Evolutionary conservation across 768 basidiomycete species (phyloP), one percentile per base, ranked within the genome.

Genomic region (Harrya chromipes): DNA sequence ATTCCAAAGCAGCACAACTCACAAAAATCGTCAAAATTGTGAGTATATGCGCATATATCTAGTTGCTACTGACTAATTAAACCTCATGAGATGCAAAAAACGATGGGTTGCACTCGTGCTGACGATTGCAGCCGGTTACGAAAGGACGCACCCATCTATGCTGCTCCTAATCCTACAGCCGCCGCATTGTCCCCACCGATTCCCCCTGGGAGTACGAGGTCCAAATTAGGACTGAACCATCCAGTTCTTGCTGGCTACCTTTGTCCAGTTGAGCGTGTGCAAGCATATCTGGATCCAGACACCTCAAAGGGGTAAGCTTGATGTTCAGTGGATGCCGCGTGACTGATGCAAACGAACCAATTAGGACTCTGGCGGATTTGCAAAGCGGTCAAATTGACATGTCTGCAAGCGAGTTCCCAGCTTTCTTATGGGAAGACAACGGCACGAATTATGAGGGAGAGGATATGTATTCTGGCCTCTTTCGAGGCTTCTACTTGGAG

Each of bases 401-500:
- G 50, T 10, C 37, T 0, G 1, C 9, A 1, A 41, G 14, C 2
- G 10, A 41, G 0, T 49, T 40, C 12, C 52, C 45, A 9, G 35
- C 31, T 4, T 54, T 56, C n/a, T 31, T 50, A n/a, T 56, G 46
- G 45, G 27, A 39, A 1, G 33, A 38, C 5, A 40, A 50, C 23
- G 47, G 47, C 4, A 3, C 10, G 5, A 8, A 24, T 12, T 40
- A 38, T 11, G 4, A 37, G 10, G 11, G 19, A 3, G 6, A 26
- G 3, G 17, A 45, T 6, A 19, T 45, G 4, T 14, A 2, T 7
- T 12, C 9, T 0, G 44, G 35, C 0, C 23, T 45, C 17, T 37
- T 45, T 24, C 8, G n/a, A 26, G 44, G 44, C 11, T 45, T 45
- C 9, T 45, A 36, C 16, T 11, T 45, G 3, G 11, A 45, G 17